These are phyloP conservation scores for Pichia sp. DNA, from an alignment of 1,139 yeast species.

Conservation along the genomic window DNA sequence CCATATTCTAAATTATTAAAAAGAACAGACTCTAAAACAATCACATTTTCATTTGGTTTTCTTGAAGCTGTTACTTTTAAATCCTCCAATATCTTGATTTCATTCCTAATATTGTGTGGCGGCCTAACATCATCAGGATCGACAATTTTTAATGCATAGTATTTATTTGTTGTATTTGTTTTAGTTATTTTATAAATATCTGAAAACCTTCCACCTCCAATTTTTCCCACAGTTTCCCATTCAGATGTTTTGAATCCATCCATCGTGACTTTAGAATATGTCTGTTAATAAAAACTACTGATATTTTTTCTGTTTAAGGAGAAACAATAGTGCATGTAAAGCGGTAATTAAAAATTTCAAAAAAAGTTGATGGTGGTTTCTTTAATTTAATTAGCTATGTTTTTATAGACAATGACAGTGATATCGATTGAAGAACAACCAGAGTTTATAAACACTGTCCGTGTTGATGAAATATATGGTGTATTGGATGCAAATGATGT, in stretches of 20 bases:
- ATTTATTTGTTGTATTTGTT: not conserved
- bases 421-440: not conserved
- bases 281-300: not conserved
- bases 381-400: not conserved
- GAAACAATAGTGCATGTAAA: not conserved
- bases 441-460: not conserved
- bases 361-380: not conserved
- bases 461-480: not conserved
- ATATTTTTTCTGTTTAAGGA: not conserved
- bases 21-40: constrained; percentile 27
- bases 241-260: constrained; percentile 1
- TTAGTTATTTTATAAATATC: constrained; percentile 28
- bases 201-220: constrained; percentile 32
- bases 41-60: constrained; percentile 22
- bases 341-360: not conserved
- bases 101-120: constrained; percentile 43
- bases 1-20: constrained; percentile 34
- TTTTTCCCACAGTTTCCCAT: constrained; percentile 11
- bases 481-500: constrained; percentile 14
- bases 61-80: constrained; percentile 17
- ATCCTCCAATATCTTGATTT: constrained; percentile 32
- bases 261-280: not conserved
- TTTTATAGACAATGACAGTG: not conserved
- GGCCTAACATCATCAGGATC: constrained; percentile 43
- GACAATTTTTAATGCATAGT: constrained; percentile 38